Conservation (phyloP, 2,329 filamentous ascomycete genomes). For the Penicillium aurantiogriseum region DNA sequence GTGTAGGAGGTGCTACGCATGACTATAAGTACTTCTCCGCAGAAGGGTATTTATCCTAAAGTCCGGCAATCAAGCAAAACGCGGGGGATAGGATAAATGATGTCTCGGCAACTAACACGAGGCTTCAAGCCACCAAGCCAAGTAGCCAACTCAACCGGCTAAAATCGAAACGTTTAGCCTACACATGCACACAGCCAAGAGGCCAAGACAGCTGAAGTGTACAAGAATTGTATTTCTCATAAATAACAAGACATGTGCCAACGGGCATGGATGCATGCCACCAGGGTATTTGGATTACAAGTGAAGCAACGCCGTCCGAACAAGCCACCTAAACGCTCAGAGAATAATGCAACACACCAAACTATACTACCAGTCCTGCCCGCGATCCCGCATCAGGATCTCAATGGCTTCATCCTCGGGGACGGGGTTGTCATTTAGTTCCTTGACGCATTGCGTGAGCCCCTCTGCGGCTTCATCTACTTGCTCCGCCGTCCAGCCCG, state of each 20-base stretch:
- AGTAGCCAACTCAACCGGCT: conserved; percentile 4
- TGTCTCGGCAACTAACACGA: neutral
- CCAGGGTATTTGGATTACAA: conserved; percentile 25
- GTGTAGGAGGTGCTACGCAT: neutral
- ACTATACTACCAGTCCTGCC: conserved; percentile 42
- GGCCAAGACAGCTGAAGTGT: neutral
- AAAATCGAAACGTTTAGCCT: conserved; percentile 16
- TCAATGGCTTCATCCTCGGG: conserved; percentile 46
- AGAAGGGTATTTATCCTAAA: neutral
- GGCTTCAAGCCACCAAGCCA: conserved; percentile 1
- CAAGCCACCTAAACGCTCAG: conserved; percentile 22
- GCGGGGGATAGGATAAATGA: conserved; percentile 14
- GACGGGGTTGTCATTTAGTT: conserved; percentile 62
- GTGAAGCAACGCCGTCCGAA: conserved; percentile 20
- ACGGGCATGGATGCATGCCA: conserved; percentile 19
- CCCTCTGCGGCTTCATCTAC: conserved; percentile 79
- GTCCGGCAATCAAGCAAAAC: neutral
- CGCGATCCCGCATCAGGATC: conserved; percentile 46
- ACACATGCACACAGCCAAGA: conserved; percentile 3
- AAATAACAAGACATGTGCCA: conserved; percentile 20
- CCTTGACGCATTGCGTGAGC: conserved; percentile 79
- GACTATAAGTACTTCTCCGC: conserved; percentile 2
- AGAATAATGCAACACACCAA: conserved; percentile 9
- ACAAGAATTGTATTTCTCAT: conserved; percentile 15
- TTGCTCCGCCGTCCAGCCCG: conserved; percentile 70